A percentile compares a stretch with the other conserved stretches of the same genome.
These are phyloP conservation scores for Diaporthe citri DNA, from an alignment of 2,329 filamentous ascomycete genomes.

Conservation along the genomic window DNA sequence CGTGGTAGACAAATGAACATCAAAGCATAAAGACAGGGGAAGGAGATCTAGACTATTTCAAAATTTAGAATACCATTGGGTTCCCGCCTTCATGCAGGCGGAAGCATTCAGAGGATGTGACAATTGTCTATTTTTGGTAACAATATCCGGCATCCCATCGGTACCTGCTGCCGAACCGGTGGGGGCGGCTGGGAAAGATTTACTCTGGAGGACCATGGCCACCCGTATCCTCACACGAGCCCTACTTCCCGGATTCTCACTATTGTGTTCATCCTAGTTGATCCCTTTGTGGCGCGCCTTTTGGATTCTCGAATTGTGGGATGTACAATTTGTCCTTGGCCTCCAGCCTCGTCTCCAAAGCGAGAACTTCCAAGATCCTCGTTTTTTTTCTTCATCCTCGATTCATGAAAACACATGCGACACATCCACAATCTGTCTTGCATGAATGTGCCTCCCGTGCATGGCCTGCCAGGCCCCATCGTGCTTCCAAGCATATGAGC, in stretches of 20 bases:
- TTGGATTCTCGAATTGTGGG: not conserved
- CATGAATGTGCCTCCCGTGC: not conserved
- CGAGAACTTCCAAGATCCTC: not conserved
- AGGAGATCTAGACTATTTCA: not conserved
- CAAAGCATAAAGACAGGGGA: not conserved
- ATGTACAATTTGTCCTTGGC: not conserved
- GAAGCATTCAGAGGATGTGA: not conserved
- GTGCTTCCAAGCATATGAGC: not conserved
- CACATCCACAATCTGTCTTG: not conserved
- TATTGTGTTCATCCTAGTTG: no score
- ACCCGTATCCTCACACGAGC: no score
- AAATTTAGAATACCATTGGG: not conserved
- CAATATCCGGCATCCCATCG: not conserved
- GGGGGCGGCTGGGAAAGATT: not conserved
- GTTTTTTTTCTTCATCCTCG: not conserved
- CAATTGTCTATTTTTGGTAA: not conserved
- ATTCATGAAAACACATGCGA: not conserved
- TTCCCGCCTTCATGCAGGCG: not conserved
- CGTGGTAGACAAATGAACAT: not conserved
- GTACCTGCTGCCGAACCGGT: not conserved
- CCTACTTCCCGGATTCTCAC: no score
- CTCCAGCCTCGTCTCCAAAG: not conserved
- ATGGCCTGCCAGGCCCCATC: not conserved
- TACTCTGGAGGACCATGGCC: not conserved
- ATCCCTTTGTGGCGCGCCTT: not conserved